Conservation (phyloP, 192 early-diverging fungal genomes). For the Backusella mclennaniae region DNA sequence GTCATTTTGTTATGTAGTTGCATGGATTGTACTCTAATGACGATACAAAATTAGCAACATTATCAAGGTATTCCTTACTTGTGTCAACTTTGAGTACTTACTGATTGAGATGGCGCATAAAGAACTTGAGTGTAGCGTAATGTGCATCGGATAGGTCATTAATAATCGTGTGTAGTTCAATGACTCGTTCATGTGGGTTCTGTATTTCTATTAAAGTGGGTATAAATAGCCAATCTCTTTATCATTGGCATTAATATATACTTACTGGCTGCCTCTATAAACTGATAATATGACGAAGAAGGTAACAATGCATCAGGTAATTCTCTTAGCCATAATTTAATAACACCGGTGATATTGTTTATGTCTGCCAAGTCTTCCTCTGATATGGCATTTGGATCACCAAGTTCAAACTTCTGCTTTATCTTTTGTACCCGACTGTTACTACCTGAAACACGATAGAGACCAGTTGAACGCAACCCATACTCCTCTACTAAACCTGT, state of each 20-base stretch:
- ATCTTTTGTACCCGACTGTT: slow-evolving; percentile 72
- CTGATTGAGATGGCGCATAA: slow-evolving; percentile 83
- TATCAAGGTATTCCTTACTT: neutral
- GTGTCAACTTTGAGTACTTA: slow-evolving; percentile 26
- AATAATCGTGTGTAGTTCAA: slow-evolving; percentile 67
- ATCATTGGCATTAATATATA: neutral
- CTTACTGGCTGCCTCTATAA: slow-evolving; percentile 74
- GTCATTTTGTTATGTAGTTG: slow-evolving; percentile 86
- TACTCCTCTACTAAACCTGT: slow-evolving; percentile 80
- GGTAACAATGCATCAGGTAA: slow-evolving; percentile 88
- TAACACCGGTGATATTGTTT: slow-evolving; percentile 76
- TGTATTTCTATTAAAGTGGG: slow-evolving; percentile 47
- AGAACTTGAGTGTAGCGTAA: slow-evolving; percentile 77
- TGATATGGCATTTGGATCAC: slow-evolving; percentile 56
- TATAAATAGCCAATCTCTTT: neutral
- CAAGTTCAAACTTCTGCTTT: slow-evolving; percentile 70
- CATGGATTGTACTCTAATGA: slow-evolving; percentile 63
- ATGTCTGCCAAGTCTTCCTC: slow-evolving; percentile 70
- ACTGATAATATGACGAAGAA: slow-evolving; percentile 55
- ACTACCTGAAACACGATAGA: slow-evolving; percentile 89
- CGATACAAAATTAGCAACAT: neutral
- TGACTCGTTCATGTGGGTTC: slow-evolving; percentile 55
- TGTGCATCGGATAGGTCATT: slow-evolving; percentile 78
- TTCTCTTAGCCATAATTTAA: slow-evolving; percentile 95
- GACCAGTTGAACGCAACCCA: slow-evolving; percentile 66